A percentile compares a stretch with the other conserved stretches of the same genome.
Conservation (phyloP, 768 basidiomycete genomes). For the Phlebiopsis flavidoalba region DNA sequence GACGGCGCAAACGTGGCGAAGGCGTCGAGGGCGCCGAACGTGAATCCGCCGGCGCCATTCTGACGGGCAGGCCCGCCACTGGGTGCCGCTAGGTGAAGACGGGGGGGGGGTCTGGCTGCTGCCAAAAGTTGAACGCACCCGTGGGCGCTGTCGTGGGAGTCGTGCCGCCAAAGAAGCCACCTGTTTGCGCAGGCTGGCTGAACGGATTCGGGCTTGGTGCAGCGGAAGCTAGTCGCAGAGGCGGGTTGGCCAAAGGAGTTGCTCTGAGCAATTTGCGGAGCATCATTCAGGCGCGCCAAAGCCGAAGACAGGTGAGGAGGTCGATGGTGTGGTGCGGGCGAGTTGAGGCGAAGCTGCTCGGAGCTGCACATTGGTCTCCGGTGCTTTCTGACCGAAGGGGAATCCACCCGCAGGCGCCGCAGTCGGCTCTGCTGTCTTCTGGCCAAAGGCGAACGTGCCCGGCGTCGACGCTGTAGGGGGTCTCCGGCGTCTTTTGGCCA, state of each 20-base stretch:
- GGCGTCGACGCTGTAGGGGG: constrained; percentile 8
- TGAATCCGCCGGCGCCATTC: constrained; percentile 17
- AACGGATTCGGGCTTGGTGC: constrained; percentile 25
- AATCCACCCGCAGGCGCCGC: constrained; percentile 37
- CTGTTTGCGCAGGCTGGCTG: constrained; percentile 14
- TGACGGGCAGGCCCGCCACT: constrained; percentile 20
- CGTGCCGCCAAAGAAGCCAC: constrained; percentile 10
- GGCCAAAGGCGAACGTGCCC: constrained; percentile 39
- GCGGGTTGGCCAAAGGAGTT: constrained; percentile 20
- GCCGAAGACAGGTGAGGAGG: constrained; percentile 19
- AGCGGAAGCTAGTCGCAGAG: constrained; percentile 15
- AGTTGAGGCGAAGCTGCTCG: constrained; percentile 11
- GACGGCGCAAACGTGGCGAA: constrained; percentile 24
- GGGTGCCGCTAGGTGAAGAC: constrained; percentile 27
- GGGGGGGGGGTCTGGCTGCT: constrained; percentile 24
- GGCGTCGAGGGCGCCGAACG: constrained; percentile 19
- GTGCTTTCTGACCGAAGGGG: constrained; percentile 34
- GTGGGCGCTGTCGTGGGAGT: constrained; percentile 24
- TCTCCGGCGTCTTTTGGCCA: constrained; percentile 24
- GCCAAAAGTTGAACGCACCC: constrained; percentile 26
- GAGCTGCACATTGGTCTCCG: constrained; percentile 7
- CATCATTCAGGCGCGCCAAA: constrained; percentile 23
- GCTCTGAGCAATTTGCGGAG: constrained; percentile 11
- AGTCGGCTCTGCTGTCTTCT: constrained; percentile 16
- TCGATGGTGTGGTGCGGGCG: constrained; percentile 36